These are phyloP conservation scores for Chlamydomonas asymmetrica DNA, from an alignment of 139 green algal genomes.

Conservation along the genomic window DNA sequence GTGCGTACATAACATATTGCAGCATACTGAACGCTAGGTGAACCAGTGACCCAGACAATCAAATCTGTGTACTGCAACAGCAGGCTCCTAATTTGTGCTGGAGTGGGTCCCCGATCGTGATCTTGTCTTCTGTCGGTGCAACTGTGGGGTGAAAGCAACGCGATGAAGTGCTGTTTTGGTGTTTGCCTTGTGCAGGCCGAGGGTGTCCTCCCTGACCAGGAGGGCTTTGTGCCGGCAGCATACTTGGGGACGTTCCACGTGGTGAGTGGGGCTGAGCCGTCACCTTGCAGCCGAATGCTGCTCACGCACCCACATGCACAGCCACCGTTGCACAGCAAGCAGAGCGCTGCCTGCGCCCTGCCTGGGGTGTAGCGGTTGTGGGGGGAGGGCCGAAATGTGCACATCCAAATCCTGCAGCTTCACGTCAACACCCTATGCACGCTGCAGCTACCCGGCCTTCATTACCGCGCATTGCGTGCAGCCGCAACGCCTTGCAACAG, in stretches of 20 bases:
- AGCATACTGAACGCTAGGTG: background rate
- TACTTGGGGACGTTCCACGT: conserved; percentile 60
- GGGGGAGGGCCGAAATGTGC: too few relatives aligned
- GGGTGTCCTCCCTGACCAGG: conserved; percentile 46
- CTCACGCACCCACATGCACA: too few relatives aligned
- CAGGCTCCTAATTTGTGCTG: background rate
- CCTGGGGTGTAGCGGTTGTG: too few relatives aligned
- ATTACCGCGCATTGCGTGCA: too few relatives aligned
- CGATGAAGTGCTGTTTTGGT: background rate
- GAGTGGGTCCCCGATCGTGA: background rate
- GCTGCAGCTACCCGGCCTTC: too few relatives aligned
- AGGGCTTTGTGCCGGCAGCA: conserved; percentile 54
- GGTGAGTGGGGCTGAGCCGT: conserved; percentile 14
- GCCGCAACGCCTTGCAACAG: too few relatives aligned
- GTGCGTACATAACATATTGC: too few relatives aligned
- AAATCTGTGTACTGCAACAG: too few relatives aligned
- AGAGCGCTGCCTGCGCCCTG: too few relatives aligned
- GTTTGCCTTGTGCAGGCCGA: background rate
- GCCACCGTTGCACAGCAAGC: too few relatives aligned
- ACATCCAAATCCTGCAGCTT: too few relatives aligned
- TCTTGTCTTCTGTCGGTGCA: background rate
- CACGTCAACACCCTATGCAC: too few relatives aligned
- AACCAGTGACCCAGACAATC: background rate
- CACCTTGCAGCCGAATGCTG: background rate
- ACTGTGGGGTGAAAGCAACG: background rate